These are phyloP conservation scores for Zasmidium cellare DNA, from an alignment of 2,329 filamentous ascomycete genomes.

Conservation along the genomic window DNA sequence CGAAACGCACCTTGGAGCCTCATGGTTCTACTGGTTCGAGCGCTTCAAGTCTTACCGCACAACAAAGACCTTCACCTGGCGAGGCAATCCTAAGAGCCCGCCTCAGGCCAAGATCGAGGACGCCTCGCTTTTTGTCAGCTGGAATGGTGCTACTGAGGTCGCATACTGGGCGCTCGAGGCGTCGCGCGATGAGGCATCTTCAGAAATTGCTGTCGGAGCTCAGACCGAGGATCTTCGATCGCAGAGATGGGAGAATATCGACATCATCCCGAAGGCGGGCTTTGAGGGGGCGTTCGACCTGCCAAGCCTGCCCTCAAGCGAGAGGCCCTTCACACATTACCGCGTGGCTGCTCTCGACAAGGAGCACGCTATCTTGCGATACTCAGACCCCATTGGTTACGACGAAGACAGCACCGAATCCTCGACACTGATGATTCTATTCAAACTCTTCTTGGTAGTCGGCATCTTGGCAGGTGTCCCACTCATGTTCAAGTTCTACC, in stretches of 20 bases:
- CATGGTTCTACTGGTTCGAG: slow-evolving; percentile 28
- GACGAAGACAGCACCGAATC: slow-evolving; percentile 7
- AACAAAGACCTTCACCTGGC: slow-evolving; percentile 36
- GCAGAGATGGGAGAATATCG: slow-evolving; percentile 8
- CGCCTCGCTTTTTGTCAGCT: slow-evolving; percentile 50
- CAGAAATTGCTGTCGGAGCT: slow-evolving; percentile 64
- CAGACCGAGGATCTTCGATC: not conserved
- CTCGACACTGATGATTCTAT: slow-evolving; percentile 18
- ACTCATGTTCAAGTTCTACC: slow-evolving; percentile 16
- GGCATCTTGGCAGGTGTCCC: slow-evolving; percentile 19
- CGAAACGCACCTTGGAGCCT: slow-evolving; percentile 44
- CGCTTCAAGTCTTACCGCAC: slow-evolving; percentile 40
- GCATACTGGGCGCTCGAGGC: slow-evolving; percentile 44
- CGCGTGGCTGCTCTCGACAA: slow-evolving; percentile 27
- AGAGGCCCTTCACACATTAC: slow-evolving; percentile 12
- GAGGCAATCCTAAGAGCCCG: slow-evolving; percentile 25
- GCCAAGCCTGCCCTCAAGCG: slow-evolving; percentile 2
- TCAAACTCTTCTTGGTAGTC: slow-evolving; percentile 21
- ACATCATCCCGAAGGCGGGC: slow-evolving; percentile 20
- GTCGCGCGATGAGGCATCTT: slow-evolving; percentile 44
- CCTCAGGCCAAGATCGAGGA: slow-evolving; percentile 24
- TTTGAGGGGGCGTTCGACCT: slow-evolving; percentile 28
- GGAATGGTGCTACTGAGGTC: slow-evolving; percentile 53
- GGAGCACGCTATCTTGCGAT: slow-evolving; percentile 21
- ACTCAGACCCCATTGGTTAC: slow-evolving; percentile 12